phyloP scores from a whole-genome alignment of 805 yeast genomes.

The Candida taoyuanica region DNA sequence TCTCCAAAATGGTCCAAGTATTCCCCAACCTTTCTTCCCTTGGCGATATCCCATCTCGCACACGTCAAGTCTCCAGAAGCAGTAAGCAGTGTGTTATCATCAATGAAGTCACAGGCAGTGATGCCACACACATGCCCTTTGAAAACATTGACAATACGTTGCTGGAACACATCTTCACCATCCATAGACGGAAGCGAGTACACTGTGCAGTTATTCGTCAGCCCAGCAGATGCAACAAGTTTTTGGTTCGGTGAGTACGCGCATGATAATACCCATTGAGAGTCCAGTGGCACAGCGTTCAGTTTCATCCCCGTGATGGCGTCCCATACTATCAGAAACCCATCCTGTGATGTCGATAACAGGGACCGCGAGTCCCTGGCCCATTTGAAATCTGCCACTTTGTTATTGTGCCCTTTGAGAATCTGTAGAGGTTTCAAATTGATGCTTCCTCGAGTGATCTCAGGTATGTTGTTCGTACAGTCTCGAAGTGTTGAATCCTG shows the following conservation, averaged over 20 bases:
- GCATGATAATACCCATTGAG: constrained; percentile 76
- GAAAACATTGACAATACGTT: constrained; percentile 47
- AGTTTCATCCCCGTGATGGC: constrained; percentile 64
- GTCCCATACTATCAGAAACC: constrained; percentile 82
- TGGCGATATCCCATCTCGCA: constrained; percentile 71
- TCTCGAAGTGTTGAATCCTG: constrained; percentile 44
- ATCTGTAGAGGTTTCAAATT: constrained; percentile 35
- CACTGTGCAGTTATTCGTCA: constrained; percentile 73
- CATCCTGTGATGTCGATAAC: constrained; percentile 81
- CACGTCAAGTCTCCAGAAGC: constrained; percentile 82
- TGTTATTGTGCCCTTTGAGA: constrained; percentile 59
- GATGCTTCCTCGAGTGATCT: constrained; percentile 15
- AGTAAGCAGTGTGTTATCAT: constrained; percentile 53
- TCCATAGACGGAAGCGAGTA: constrained; percentile 38
- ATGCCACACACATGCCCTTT: constrained; percentile 84
- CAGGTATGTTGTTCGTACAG: constrained; percentile 28
- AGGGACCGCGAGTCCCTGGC: constrained; percentile 53
- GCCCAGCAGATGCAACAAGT: constrained; percentile 74
- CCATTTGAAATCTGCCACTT: constrained; percentile 70
- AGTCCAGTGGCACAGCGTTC: constrained; percentile 66
- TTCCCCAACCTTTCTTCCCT: constrained; percentile 47
- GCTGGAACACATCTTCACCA: constrained; percentile 31
- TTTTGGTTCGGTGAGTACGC: constrained; percentile 64
- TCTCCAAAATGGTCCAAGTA: constrained; percentile 71
- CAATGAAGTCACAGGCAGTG: constrained; percentile 66